Evolutionary conservation across 2,329 filamentous ascomycete genomes (phyloP).

Genomic region (Raffaelea deltoideospora): DNA sequence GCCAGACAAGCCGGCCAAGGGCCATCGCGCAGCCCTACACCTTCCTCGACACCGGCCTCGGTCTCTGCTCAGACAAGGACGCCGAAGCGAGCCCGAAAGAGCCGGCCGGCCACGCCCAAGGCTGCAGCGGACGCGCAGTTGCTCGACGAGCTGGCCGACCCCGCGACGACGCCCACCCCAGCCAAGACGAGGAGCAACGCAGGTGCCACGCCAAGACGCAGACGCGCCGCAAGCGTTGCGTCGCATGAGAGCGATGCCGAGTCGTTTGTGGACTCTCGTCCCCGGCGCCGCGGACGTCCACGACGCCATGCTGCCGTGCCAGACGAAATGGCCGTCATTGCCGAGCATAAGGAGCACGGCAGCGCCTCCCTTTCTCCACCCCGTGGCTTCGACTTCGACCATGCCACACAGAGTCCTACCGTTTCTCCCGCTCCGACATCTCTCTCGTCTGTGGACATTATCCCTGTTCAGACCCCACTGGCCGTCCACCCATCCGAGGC

Average conservation of each 20-base stretch:
- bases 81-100: slow-evolving; percentile 2
- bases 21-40: neutral
- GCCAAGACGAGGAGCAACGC: neutral
- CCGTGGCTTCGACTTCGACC: too few species aligned
- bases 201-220: neutral
- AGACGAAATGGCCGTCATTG: slow-evolving; percentile 13
- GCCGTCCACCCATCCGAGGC: too few species aligned
- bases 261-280: slow-evolving; percentile 9
- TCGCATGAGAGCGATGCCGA: slow-evolving; percentile 3
- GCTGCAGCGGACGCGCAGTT: too few species aligned
- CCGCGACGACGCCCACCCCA: too few species aligned
- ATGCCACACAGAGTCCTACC: neutral
- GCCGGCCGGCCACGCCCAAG: slow-evolving; percentile 13
- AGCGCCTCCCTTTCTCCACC: too few species aligned
- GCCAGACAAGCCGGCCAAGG: too few species aligned
- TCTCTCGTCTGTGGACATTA: slow-evolving; percentile 4
- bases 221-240: neutral
- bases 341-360: slow-evolving; percentile 8
- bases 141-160: too few species aligned
- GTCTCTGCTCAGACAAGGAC: slow-evolving; percentile 1
- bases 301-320: slow-evolving; percentile 13
- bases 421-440: neutral
- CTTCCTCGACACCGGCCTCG: neutral
- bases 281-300: slow-evolving; percentile 17
- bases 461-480: neutral